These are phyloP conservation scores for Claviceps digitariae DNA, from an alignment of 2,329 filamentous ascomycete species.

Conservation along the genomic window DNA sequence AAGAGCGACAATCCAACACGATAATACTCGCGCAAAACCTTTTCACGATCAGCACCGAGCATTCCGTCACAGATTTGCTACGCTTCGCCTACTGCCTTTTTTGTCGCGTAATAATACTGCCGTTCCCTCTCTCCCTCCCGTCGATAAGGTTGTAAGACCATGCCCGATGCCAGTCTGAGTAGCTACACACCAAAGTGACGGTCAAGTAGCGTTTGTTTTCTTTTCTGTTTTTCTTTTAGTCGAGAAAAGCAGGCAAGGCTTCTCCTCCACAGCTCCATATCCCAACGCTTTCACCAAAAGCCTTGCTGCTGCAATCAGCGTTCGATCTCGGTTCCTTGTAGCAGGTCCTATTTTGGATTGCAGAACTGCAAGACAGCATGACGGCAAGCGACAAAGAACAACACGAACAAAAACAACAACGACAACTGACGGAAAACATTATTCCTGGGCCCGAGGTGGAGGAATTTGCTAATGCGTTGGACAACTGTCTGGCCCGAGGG, in stretches of 20 bases:
- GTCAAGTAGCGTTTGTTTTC: too few species aligned
- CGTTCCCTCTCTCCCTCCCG: not conserved
- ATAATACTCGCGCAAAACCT: not conserved
- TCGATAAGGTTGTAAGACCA: not conserved
- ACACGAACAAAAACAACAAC: too few species aligned
- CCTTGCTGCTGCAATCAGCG: too few species aligned
- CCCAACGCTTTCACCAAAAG: not conserved
- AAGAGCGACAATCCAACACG: not conserved
- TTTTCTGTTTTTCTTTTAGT: not conserved
- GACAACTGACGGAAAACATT: constrained; percentile 23
- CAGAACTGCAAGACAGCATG: not conserved
- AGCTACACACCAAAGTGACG: constrained; percentile 1
- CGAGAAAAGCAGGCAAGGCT: too few species aligned
- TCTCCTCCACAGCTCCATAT: not conserved
- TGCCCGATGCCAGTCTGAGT: constrained; percentile 4
- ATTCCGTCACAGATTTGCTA: not conserved
- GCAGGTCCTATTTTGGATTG: not conserved
- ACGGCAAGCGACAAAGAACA: constrained; percentile 1
- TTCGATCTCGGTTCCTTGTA: too few species aligned
- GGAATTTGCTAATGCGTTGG: constrained; percentile 69
- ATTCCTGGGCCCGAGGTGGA: constrained; percentile 71
- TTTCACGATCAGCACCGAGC: not conserved
- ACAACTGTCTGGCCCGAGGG: constrained; percentile 50
- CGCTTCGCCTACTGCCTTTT: not conserved
- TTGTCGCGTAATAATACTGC: not conserved